Percentiles rank a stretch among this genome's conserved stretches.
Conservation (phyloP, 2,329 filamentous ascomycete species). For the Myriosclerotinia scirpicola region DNA sequence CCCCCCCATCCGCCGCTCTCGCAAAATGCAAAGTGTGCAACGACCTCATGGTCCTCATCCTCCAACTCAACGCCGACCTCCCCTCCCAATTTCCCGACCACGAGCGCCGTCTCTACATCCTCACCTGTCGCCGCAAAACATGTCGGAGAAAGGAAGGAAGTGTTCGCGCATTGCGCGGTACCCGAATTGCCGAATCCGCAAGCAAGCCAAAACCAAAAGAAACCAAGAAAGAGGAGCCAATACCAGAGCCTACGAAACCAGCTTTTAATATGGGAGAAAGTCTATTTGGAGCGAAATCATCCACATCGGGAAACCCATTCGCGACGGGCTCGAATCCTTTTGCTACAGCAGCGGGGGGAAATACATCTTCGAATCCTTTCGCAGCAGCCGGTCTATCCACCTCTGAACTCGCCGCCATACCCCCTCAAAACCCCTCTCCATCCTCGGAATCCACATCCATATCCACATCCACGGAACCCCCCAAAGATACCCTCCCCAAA, state of each 20-base stretch:
- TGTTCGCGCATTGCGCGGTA: slow-evolving; percentile 71
- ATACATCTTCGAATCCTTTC: slow-evolving; percentile 50
- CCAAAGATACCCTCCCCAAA: slow-evolving; percentile 49
- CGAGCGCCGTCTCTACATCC: slow-evolving; percentile 84
- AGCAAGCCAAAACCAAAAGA: slow-evolving; percentile 12
- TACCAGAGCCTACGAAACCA: slow-evolving; percentile 33
- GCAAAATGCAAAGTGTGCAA: slow-evolving; percentile 89
- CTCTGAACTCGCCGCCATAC: slow-evolving; percentile 44
- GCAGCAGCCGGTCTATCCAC: slow-evolving; percentile 36
- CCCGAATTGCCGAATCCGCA: slow-evolving; percentile 48
- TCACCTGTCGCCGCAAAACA: slow-evolving; percentile 73
- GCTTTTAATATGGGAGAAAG: slow-evolving; percentile 58
- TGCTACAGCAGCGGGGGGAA: slow-evolving; percentile 55
- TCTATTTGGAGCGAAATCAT: slow-evolving; percentile 65
- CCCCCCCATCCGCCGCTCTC: slow-evolving; percentile 70
- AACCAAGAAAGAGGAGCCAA: slow-evolving; percentile 35
- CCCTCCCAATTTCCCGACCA: slow-evolving; percentile 84
- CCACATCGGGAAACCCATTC: slow-evolving; percentile 54
- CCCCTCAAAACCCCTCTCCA: slow-evolving; percentile 41
- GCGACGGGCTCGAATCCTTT: slow-evolving; percentile 60
- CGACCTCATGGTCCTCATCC: slow-evolving; percentile 75
- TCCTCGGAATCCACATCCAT: slow-evolving; percentile 25
- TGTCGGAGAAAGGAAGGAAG: slow-evolving; percentile 84
- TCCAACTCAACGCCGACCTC: slow-evolving; percentile 89
- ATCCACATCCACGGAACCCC: slow-evolving; percentile 15